Conservation (phyloP, 768 basidiomycete species). For the Dendrothele bispora region DNA sequence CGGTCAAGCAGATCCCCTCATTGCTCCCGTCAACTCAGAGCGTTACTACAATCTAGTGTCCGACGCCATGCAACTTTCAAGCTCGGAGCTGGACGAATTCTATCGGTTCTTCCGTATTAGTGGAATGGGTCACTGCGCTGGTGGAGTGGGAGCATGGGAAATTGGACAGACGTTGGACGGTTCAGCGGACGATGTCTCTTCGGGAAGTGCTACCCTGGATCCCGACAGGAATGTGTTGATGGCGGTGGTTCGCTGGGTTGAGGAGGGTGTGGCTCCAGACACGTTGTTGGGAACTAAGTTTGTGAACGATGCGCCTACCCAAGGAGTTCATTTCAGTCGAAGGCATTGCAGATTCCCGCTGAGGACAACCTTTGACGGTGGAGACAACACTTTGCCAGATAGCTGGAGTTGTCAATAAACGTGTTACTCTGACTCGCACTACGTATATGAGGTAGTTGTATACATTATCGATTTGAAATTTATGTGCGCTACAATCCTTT, state of each 20-base stretch:
- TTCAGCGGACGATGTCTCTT: too few species aligned
- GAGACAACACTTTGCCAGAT: background rate
- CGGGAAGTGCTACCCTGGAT: too few species aligned
- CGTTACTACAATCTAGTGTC: slow-evolving; percentile 17
- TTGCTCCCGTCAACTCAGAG: slow-evolving; percentile 17
- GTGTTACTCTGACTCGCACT: too few species aligned
- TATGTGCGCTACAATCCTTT: too few species aligned
- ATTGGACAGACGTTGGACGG: slow-evolving; percentile 10
- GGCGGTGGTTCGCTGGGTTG: slow-evolving; percentile 9
- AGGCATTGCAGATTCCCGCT: slow-evolving; percentile 6
- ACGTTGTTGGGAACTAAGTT: background rate
- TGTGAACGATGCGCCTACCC: background rate
- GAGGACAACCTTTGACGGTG: slow-evolving; percentile 1
- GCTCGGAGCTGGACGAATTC: slow-evolving; percentile 16
- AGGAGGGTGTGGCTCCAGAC: slow-evolving; percentile 8
- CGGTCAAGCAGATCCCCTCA: slow-evolving; percentile 18
- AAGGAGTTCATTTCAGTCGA: background rate
- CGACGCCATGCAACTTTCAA: slow-evolving; percentile 11
- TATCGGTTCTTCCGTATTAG: slow-evolving; percentile 24
- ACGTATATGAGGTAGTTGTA: too few species aligned
- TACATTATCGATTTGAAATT: too few species aligned
- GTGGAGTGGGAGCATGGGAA: slow-evolving; percentile 15
- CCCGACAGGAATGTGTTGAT: slow-evolving; percentile 3
- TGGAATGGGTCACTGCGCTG: slow-evolving; percentile 20
- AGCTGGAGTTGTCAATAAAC: slow-evolving; percentile 3